A percentile compares a stretch with the other conserved stretches of the same genome.
Evolutionary conservation across 2,329 filamentous ascomycete genomes (phyloP).

Genomic region (Aotearoamyces nothofagi): DNA sequence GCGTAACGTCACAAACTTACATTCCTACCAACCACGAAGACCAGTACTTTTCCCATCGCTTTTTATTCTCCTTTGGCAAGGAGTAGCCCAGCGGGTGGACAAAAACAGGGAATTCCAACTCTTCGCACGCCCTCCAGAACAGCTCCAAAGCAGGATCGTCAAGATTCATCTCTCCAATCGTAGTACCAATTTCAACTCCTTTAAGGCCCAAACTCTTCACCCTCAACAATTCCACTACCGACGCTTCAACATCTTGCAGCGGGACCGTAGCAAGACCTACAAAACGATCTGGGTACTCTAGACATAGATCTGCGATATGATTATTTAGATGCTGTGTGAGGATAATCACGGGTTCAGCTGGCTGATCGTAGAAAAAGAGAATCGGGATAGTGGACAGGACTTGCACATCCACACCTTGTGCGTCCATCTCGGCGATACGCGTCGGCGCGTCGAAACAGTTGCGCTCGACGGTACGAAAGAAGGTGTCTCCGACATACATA

Average conservation of each 20-base stretch:
- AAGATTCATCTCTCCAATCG: conserved; percentile 17
- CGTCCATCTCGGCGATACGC: conserved; percentile 20
- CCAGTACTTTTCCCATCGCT: conserved; percentile 20
- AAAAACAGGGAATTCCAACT: conserved; percentile 19
- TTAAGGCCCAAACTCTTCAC: conserved; percentile 13
- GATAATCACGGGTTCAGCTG: conserved; percentile 13
- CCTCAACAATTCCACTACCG: conserved; percentile 17
- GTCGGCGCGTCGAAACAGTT: conserved; percentile 19
- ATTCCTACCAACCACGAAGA: conserved; percentile 22
- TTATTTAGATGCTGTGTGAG: conserved; percentile 20
- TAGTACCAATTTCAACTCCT: conserved; percentile 22
- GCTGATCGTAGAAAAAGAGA: conserved; percentile 23
- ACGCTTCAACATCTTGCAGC: conserved; percentile 17
- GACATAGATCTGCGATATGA: conserved; percentile 17
- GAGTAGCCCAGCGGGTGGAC: conserved; percentile 22
- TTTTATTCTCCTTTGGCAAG: conserved; percentile 18
- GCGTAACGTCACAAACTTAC: conserved; percentile 6
- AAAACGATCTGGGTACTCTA: conserved; percentile 14
- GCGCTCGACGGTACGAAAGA: conserved; percentile 21
- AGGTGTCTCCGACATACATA: conserved; percentile 20
- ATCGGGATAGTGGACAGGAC: conserved; percentile 22
- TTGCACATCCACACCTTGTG: conserved; percentile 21
- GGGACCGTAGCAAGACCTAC: conserved; percentile 21
- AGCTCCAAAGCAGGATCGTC: conserved; percentile 16
- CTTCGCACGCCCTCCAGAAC: conserved; percentile 21